A percentile compares a stretch with the other conserved stretches of the same genome.
phyloP scores from a whole-genome alignment of 2,329 filamentous ascomycete species.

The Nemania serpens region DNA sequence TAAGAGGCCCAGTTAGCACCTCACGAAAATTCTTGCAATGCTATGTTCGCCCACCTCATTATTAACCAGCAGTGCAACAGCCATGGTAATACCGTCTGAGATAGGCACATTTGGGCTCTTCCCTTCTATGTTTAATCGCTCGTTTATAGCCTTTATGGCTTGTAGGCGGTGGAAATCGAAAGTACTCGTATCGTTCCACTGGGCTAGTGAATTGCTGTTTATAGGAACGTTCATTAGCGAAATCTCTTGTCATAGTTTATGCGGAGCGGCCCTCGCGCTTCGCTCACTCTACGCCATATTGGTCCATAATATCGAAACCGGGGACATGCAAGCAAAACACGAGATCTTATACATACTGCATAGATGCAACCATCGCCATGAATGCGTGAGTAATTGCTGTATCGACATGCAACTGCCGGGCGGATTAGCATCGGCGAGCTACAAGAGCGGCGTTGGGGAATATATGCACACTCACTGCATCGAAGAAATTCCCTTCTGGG shows the following conservation, averaged over 20 bases:
- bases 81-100: conserved; percentile 41
- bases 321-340: not conserved
- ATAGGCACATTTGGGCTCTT: conserved; percentile 38
- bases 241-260: not conserved
- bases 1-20: conserved; percentile 17
- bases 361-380: conserved; percentile 42
- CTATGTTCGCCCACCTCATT: conserved; percentile 36
- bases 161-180: conserved; percentile 44
- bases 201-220: conserved; percentile 38
- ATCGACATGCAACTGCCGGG: conserved; percentile 39
- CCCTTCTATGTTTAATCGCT: conserved; percentile 41
- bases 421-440: conserved; percentile 14
- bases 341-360: conserved; percentile 34
- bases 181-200: conserved; percentile 42
- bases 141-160: conserved; percentile 41
- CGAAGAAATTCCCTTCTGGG: conserved; percentile 40
- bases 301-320: not conserved
- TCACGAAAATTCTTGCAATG: not conserved
- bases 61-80: conserved; percentile 42
- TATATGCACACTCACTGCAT: conserved; percentile 34
- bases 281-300: not conserved
- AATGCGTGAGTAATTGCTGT: conserved; percentile 42
- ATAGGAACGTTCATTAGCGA: conserved; percentile 10
- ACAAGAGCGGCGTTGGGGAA: not conserved
- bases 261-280: not conserved